phyloP scores from a whole-genome alignment of 1,284 basidiomycete species.

The Singerocomus rubriflavus region DNA sequence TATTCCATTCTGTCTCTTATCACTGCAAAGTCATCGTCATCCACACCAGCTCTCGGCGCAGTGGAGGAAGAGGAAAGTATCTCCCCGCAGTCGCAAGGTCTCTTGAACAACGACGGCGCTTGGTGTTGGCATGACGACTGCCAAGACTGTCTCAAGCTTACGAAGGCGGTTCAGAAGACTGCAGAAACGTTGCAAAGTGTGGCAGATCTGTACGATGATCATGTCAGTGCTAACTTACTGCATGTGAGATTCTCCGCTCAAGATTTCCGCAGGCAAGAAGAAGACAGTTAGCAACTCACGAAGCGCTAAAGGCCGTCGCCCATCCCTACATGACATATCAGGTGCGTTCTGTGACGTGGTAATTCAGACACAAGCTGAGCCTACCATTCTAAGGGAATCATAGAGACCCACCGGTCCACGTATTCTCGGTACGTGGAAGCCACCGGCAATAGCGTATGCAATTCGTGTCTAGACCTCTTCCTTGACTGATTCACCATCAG shows the following conservation, averaged over 20 bases:
- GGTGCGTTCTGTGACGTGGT: slow-evolving; percentile 35
- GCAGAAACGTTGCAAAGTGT: slow-evolving; percentile 72
- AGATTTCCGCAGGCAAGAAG: slow-evolving; percentile 54
- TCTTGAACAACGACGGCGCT: slow-evolving; percentile 70
- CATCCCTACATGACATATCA: slow-evolving; percentile 71
- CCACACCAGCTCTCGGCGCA: slow-evolving; percentile 43
- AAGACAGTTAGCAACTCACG: slow-evolving; percentile 70
- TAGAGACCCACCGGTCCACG: slow-evolving; percentile 70
- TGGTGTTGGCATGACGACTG: slow-evolving; percentile 86
- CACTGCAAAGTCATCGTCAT: slow-evolving; percentile 59
- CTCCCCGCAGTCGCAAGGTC: slow-evolving; percentile 35
- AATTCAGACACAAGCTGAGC: background rate
- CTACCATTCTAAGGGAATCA: slow-evolving; percentile 48
- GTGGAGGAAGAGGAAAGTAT: slow-evolving; percentile 49
- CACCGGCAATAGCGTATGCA: slow-evolving; percentile 38
- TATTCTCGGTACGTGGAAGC: slow-evolving; percentile 61
- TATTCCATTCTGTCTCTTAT: slow-evolving; percentile 69
- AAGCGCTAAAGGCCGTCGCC: slow-evolving; percentile 70
- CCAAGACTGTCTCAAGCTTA: slow-evolving; percentile 69
- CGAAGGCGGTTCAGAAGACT: slow-evolving; percentile 76
- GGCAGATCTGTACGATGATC: slow-evolving; percentile 75
- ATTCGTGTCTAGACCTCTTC: background rate
- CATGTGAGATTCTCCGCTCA: slow-evolving; percentile 8
- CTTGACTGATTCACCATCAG: slow-evolving; percentile 32
- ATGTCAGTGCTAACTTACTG: slow-evolving; percentile 45